phyloP scores from a whole-genome alignment of 208 protist species.

The Wallacemonas sp. region DNA sequence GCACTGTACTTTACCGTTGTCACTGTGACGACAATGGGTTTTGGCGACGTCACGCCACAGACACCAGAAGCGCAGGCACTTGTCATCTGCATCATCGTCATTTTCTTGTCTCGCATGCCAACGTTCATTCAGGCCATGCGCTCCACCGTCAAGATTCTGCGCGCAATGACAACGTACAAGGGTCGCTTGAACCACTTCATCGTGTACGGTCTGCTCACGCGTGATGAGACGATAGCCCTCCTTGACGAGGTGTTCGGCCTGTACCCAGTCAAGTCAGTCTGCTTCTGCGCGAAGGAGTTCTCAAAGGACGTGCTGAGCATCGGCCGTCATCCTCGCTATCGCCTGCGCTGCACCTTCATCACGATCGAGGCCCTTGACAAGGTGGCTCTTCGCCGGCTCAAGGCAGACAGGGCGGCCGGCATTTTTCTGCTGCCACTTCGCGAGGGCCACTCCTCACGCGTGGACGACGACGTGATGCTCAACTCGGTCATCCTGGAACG shows the following conservation, averaged over 20 bases:
- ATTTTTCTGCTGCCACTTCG: conserved; percentile 76
- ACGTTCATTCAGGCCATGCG: conserved; percentile 79
- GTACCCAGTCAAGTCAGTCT: conserved; percentile 84
- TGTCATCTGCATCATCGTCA: conserved; percentile 75
- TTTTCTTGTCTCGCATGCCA: conserved; percentile 85
- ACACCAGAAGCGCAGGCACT: conserved; percentile 64
- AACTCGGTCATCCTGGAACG: conserved; percentile 80
- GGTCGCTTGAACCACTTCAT: conserved; percentile 76
- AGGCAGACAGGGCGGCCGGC: conserved; percentile 54
- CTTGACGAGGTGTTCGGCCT: conserved; percentile 85
- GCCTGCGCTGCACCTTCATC: conserved; percentile 74
- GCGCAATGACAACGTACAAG: conserved; percentile 66
- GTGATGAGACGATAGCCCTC: conserved; percentile 74
- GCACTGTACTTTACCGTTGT: conserved; percentile 82
- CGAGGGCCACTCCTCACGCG: conserved; percentile 66
- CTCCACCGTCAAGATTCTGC: conserved; percentile 58
- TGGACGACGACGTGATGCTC: conserved; percentile 88
- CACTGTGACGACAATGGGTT: conserved; percentile 82
- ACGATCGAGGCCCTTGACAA: conserved; percentile 62
- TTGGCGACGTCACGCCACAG: conserved; percentile 76
- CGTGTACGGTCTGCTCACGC: conserved; percentile 73
- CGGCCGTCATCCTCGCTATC: conserved; percentile 78
- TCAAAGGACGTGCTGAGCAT: conserved; percentile 62
- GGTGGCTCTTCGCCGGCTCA: conserved; percentile 63
- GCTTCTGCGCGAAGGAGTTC: conserved; percentile 84